Base-by-base conservation (phyloP, 2,329 filamentous ascomycete genomes). In the Talaromyces albobiverticillius region DNA sequence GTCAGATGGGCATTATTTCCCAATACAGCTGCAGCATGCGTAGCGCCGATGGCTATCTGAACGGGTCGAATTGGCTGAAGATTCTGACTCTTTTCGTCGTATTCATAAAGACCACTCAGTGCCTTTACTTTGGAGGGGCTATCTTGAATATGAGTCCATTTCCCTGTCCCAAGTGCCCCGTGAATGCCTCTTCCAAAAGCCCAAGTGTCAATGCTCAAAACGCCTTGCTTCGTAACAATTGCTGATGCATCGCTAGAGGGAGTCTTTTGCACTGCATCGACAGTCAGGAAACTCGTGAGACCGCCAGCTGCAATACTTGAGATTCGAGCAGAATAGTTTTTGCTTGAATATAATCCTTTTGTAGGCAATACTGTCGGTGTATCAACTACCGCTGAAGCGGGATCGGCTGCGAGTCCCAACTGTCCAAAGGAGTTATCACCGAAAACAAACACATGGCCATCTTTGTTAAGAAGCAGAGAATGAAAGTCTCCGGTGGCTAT, bases 351-450 rank as follows among this genome's bases (percentile, higher is more conserved):
- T 5, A 95, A 82, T 57, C 82, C 83, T 57, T 83, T 81, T 36
- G 89, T 81, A 1, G 89, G 82, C 2, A 97, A 69, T 5, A 86
- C 79, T 3, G 85, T 83, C 0, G 94, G 91, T 0, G 80, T 79
- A 60, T 93, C 88, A 22, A 88, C 76, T 54, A 76, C 82, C 7
- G 83, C 78, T 14, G 82, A 76, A 25, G 86, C 82, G 0, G 81
- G 68, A 46, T 84, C 84, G 51, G 82, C 83, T 48, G 90, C 84
- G 62, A 93, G 85, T n/a, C 93, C 93, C 3, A 97, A 80, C 71
- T 97, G 94, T n/a, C 94, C 94, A 41, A 84, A 82, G 0, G 86
- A 85, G 73, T 97, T 97, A 70, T 97, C 92, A 34, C 94, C 94
- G 73, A 95, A 97, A 6, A 85, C 80, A 70, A 94, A 96, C 14